These are phyloP conservation scores for Hypoxylon sp. DNA, from an alignment of 2,329 filamentous ascomycete genomes.

Conservation along the genomic window DNA sequence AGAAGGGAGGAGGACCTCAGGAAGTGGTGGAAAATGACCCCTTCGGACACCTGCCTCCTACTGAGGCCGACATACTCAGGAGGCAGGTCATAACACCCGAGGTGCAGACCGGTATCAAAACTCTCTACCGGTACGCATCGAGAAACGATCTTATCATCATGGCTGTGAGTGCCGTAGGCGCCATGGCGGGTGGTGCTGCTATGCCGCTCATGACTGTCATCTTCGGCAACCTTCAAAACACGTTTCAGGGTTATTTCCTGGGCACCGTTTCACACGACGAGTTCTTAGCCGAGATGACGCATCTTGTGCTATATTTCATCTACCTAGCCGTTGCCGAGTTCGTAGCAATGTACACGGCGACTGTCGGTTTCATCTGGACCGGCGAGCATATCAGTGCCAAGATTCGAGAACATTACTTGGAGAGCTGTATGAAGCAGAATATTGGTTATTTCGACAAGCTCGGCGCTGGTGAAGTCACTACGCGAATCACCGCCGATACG, in stretches of 20 bases:
- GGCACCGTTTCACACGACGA: constrained; percentile 62
- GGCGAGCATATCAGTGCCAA: constrained; percentile 85
- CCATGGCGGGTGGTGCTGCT: constrained; percentile 81
- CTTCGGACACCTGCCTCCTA: constrained; percentile 73
- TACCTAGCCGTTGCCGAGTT: constrained; percentile 89
- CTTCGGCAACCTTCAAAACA: constrained; percentile 81
- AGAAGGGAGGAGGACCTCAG: constrained; percentile 42
- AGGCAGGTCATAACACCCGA: constrained; percentile 77
- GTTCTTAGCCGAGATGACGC: constrained; percentile 73
- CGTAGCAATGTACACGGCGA: constrained; percentile 81
- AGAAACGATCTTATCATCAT: constrained; percentile 76
- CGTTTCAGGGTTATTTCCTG: constrained; percentile 76
- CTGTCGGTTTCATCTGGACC: constrained; percentile 90
- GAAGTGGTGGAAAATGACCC: constrained; percentile 66
- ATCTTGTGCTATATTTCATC: constrained; percentile 84
- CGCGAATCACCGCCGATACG: constrained; percentile 92
- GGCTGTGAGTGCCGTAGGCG: constrained; percentile 70
- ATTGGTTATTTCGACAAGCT: constrained; percentile 95
- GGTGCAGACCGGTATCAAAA: constrained; percentile 74
- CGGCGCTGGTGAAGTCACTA: constrained; percentile 93
- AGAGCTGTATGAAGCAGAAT: constrained; percentile 87
- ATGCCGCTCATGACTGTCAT: constrained; percentile 86
- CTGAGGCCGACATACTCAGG: constrained; percentile 77
- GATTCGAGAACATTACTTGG: constrained; percentile 86
- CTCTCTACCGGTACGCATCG: constrained; percentile 80